phyloP scores from a whole-genome alignment of 768 basidiomycete genomes.

The Mycena floridula region DNA sequence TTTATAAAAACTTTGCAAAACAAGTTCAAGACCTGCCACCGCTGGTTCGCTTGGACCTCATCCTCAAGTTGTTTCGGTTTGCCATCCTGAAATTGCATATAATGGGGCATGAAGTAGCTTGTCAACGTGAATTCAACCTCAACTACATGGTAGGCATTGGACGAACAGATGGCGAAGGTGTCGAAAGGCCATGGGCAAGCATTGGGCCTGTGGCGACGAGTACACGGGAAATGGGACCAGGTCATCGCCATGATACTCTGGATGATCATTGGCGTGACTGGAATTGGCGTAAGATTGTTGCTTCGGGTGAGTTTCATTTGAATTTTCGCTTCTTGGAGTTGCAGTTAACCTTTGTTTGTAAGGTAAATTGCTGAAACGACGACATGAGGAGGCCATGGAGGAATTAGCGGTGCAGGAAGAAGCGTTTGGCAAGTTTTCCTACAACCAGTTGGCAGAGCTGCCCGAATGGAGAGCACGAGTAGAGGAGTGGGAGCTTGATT shows the following conservation, averaged over 20 bases:
- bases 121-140: neutral
- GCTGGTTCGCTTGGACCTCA: no score
- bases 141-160: conserved; percentile 4
- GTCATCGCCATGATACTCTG: no score
- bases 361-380: neutral
- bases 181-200: conserved; percentile 9
- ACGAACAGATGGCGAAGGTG: conserved; percentile 10
- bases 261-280: conserved; percentile 1
- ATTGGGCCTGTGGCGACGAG: conserved; percentile 3
- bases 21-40: neutral
- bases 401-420: neutral
- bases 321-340: no score
- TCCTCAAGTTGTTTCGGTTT: neutral
- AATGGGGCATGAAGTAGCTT: neutral
- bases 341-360: no score
- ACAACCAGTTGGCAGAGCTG: neutral
- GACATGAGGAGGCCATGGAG: neutral
- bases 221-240: conserved; percentile 10
- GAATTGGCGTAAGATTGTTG: conserved; percentile 6
- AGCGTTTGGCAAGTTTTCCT: neutral
- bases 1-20: neutral
- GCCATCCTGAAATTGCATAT: neutral
- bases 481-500: neutral
- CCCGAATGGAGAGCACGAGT: neutral
- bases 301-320: conserved; percentile 2